A percentile compares a stretch with the other conserved stretches of the same genome.
Evolutionary conservation across 2,329 filamentous ascomycete species (phyloP).

Genomic region (Fusarium haematococcum): DNA sequence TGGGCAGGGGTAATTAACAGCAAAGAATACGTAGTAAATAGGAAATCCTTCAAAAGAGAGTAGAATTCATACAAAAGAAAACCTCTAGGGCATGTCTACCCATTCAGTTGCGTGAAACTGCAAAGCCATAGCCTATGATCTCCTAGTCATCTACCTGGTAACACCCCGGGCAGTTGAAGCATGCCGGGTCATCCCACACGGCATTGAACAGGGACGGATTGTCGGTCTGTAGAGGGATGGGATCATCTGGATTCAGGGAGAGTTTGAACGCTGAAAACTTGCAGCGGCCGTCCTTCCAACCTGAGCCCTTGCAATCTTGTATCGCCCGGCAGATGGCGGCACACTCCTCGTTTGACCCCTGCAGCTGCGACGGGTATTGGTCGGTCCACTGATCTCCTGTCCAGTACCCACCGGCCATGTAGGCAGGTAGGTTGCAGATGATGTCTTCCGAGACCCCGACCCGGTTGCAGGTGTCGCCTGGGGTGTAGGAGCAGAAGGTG

Average conservation of each 20-base stretch:
- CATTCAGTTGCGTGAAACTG: not conserved
- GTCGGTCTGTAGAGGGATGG: not conserved
- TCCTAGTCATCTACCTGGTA: not conserved
- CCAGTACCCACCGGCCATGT: conserved; percentile 1
- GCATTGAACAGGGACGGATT: not conserved
- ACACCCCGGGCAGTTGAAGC: conserved; percentile 18
- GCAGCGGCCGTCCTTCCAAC: conserved; percentile 6
- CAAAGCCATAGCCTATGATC: not conserved
- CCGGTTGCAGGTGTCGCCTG: not conserved
- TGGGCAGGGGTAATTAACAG: not conserved
- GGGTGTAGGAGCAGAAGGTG: not conserved
- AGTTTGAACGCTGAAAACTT: not conserved
- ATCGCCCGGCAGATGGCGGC: conserved; percentile 7
- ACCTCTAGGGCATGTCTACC: not conserved
- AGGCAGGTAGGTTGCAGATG: conserved; percentile 2
- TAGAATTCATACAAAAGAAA: not conserved
- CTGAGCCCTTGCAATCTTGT: conserved; percentile 6
- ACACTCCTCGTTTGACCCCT: not conserved
- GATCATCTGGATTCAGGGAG: not conserved
- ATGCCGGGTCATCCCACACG: conserved; percentile 11
- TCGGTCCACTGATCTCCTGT: not conserved
- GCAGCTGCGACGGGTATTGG: not conserved
- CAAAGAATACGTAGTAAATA: not conserved
- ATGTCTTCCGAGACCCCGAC: not conserved
- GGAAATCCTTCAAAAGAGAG: not conserved